Evolutionary conservation across 2,329 filamentous ascomycete species (phyloP), one percentile per base, ranked within the genome.

Genomic region (Alternaria sp.): DNA sequence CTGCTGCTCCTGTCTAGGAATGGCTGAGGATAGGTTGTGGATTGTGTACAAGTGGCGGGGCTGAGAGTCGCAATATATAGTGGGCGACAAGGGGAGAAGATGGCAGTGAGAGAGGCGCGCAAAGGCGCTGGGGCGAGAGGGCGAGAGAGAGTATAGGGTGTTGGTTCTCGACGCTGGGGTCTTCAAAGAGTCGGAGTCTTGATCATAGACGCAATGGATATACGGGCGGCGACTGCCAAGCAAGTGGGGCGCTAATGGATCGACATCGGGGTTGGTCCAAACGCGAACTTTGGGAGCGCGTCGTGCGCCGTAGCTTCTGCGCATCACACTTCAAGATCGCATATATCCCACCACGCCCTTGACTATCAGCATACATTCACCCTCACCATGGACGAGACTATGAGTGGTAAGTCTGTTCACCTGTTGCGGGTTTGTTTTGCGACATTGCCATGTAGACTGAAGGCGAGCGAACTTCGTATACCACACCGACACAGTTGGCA

Each of bases 161-260:
- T 57, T 64, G 73, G 71, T 78, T 75, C 76, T 70, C 66, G 76
- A 78, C 76, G 74, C 76, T 72, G 76, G 49, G 76, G 76, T 77
- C 76, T 76, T 78, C 76, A 73, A 78, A 78, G 76, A 75, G 73
- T 49, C 25, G 34, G 51, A 70, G 58, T 51, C 36, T 18, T 49
- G 62, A 51, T 66, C 38, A 54, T 60, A 43, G 44, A 62, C 53
- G 58, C 59, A 62, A 55, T 70, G 48, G 44, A 71, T 68, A 64
- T 71, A 54, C 66, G 56, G 60, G 41, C 59, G 53, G 51, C 64
- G 34, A 54, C 16, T 60, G 52, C 65, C 59, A 68, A 68, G 64
- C 63, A 63, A 61, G 57, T 55, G 46, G 60, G 57, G 59, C 56
- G 50, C 46, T 54, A 59, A 48, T 18, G 12, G 57, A 52, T 54